These are phyloP conservation scores for Nitzschia palea DNA, from an alignment of 108 stramenopile species.

Conservation along the genomic window DNA sequence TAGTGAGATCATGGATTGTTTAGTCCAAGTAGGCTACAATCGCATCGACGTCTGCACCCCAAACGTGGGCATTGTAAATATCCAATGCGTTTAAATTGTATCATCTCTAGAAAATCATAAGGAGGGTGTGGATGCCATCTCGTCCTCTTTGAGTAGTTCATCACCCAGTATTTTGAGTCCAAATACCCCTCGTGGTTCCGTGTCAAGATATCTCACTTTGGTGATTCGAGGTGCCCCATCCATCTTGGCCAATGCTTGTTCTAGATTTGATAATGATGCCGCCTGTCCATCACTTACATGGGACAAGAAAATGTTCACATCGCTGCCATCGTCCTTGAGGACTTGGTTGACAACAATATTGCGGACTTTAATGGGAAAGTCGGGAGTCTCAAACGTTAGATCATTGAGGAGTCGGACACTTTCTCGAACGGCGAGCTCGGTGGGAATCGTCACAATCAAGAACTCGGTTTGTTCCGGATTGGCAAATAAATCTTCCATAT, in stretches of 20 bases:
- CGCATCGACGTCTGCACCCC: no score
- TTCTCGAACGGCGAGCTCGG: conserved; percentile 87
- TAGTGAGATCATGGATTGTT: no score
- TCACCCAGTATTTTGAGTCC: conserved; percentile 78
- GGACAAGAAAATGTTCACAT: conserved; percentile 40
- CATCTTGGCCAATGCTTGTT: conserved; percentile 24
- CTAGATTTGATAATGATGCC: conserved; percentile 41
- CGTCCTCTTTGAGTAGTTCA: conserved; percentile 45
- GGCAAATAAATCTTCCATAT: conserved; percentile 86
- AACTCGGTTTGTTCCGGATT: conserved; percentile 85
- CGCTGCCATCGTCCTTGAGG: conserved; percentile 57
- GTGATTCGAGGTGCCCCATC: conserved; percentile 53
- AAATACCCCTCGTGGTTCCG: conserved; percentile 87
- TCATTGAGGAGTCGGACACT: conserved; percentile 82
- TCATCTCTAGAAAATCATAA: no score
- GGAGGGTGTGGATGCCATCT: not conserved
- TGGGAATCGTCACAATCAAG: conserved; percentile 88
- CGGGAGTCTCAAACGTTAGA: conserved; percentile 84
- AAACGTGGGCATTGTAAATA: no score
- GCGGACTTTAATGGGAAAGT: conserved; percentile 84
- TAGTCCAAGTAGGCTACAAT: no score
- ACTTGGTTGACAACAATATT: conserved; percentile 90
- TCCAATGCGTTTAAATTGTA: no score
- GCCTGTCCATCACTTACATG: conserved; percentile 38
- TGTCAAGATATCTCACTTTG: conserved; percentile 64